Base-by-base conservation (phyloP, 2,329 filamentous ascomycete genomes). In the Cladosporium sp. region DNA sequence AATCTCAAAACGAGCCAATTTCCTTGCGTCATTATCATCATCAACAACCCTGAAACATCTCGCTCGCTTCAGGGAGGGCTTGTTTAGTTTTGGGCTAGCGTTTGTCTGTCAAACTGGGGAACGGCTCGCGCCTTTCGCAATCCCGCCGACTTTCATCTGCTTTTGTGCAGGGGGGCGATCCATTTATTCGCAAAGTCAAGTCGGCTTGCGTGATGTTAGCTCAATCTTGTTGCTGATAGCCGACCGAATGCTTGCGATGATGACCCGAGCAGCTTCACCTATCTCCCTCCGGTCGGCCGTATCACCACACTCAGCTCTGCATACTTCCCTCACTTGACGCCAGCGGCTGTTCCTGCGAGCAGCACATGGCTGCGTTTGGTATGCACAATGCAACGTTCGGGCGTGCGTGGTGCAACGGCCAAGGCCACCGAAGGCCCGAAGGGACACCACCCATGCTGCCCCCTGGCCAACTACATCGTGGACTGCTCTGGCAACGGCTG, bases 401-500 rank as follows among this genome's bases (percentile, higher is more conserved):
- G 31, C 21, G 31, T 44, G 35, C 55, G 26, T 40, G 14, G 53
- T 57, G 53, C 33, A 57, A 57, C 31, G 53, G 31, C 53, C 53
- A 57, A 57, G 53, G 14, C 53, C 53, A 21, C 29, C 23, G 37
- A 44, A 44, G 37, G 35, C 12, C 29, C 23, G 37, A 44, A 44
- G 37, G 35, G 37, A 44, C 16, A n/a, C 37, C 37, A 53, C 31
- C 31, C 31, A 35, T 29, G n/a, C n/a, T 16, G 10, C 12, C n/a
- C n/a, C 10, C 18, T 11, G 52, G 8, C 52, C 52, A 55, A 31
- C 33, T 57, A 31, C 31, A 37, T 23, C 33, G 53, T 23, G 21
- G 29, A 57, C 21, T n/a, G 35, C 56, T 58, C 56, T 58, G 56
- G 56, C 35, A 58, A 58, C 56, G 56, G 56, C 29, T 31, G 53